A percentile compares a stretch with the other conserved stretches of the same genome.
Conservation (phyloP, 768 basidiomycete species). For the Mycena capillaripes region DNA sequence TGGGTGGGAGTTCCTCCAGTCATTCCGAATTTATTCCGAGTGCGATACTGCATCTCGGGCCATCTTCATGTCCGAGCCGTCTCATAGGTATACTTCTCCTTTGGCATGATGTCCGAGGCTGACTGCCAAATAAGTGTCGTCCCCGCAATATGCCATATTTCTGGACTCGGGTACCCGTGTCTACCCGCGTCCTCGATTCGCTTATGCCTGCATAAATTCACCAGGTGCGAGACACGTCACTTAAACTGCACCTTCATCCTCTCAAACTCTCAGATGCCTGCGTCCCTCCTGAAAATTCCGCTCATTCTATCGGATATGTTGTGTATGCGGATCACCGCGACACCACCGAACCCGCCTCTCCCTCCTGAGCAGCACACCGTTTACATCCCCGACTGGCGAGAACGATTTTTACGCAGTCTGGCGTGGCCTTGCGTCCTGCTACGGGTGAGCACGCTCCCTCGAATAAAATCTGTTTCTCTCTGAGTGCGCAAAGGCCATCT, state of each 20-base stretch:
- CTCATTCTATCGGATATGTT: slow-evolving; percentile 51
- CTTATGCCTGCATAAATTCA: not conserved
- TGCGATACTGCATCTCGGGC: too few species aligned
- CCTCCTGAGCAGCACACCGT: slow-evolving; percentile 38
- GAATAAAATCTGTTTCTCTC: not conserved
- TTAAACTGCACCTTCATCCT: not conserved
- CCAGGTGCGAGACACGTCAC: not conserved
- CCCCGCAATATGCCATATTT: not conserved
- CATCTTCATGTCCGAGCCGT: not conserved
- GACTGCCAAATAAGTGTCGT: not conserved
- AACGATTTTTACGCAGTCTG: slow-evolving; percentile 47
- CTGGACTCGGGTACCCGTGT: not conserved
- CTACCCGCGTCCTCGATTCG: not conserved
- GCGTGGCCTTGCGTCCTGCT: slow-evolving; percentile 44
- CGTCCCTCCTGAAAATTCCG: slow-evolving; percentile 51
- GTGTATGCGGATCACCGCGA: slow-evolving; percentile 54
- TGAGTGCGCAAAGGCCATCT: slow-evolving; percentile 40
- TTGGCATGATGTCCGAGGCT: not conserved
- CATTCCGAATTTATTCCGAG: too few species aligned
- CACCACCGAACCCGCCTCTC: slow-evolving; percentile 50
- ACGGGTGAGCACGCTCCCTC: slow-evolving; percentile 39
- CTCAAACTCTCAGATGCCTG: not conserved
- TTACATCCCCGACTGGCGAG: slow-evolving; percentile 50
- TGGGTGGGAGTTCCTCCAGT: too few species aligned
- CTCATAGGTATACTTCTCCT: not conserved